A percentile compares a stretch with the other conserved stretches of the same genome.
These are phyloP conservation scores for Coprinellus aureogranulatus DNA, from an alignment of 768 basidiomycete genomes.

Conservation along the genomic window DNA sequence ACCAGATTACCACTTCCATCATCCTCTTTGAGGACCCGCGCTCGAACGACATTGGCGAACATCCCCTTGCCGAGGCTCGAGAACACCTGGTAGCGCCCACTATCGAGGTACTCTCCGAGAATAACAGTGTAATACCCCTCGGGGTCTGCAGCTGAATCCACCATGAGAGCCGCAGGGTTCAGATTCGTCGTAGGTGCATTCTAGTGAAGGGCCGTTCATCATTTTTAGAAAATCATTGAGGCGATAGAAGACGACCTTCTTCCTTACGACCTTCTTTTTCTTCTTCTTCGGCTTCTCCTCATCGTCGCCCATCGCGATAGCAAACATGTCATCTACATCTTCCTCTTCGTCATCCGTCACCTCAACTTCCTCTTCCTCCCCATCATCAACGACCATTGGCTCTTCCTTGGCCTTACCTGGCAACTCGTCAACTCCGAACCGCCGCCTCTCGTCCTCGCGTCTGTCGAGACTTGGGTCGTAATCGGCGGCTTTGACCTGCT, in stretches of 20 bases:
- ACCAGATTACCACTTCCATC: slow-evolving; percentile 27
- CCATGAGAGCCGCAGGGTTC: slow-evolving; percentile 40
- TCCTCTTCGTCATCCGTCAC: slow-evolving; percentile 56
- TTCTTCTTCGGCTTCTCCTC: slow-evolving; percentile 60
- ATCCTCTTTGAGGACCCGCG: slow-evolving; percentile 72
- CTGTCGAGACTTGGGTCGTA: slow-evolving; percentile 81
- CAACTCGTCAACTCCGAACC: slow-evolving; percentile 41
- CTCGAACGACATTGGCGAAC: slow-evolving; percentile 96
- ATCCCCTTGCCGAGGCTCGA: slow-evolving; percentile 97
- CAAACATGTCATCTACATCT: slow-evolving; percentile 96
- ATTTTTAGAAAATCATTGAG: neutral
- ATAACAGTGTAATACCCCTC: slow-evolving; percentile 97
- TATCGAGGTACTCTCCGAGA: slow-evolving; percentile 90
- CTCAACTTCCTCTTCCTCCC: slow-evolving; percentile 59
- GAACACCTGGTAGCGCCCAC: slow-evolving; percentile 91
- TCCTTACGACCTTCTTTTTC: slow-evolving; percentile 28
- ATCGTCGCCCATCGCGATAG: slow-evolving; percentile 42
- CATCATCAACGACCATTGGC: slow-evolving; percentile 48
- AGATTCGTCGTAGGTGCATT: slow-evolving; percentile 20
- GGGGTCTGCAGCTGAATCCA: slow-evolving; percentile 88
- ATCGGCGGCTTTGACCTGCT: slow-evolving; percentile 88
- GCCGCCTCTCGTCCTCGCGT: slow-evolving; percentile 77
- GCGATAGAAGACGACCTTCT: neutral
- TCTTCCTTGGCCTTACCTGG: slow-evolving; percentile 32
- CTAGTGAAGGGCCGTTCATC: slow-evolving; percentile 1